Evolutionary conservation across 768 basidiomycete genomes (phyloP), one percentile per base, ranked within the genome.

Genomic region (Leccinellum albellum): DNA sequence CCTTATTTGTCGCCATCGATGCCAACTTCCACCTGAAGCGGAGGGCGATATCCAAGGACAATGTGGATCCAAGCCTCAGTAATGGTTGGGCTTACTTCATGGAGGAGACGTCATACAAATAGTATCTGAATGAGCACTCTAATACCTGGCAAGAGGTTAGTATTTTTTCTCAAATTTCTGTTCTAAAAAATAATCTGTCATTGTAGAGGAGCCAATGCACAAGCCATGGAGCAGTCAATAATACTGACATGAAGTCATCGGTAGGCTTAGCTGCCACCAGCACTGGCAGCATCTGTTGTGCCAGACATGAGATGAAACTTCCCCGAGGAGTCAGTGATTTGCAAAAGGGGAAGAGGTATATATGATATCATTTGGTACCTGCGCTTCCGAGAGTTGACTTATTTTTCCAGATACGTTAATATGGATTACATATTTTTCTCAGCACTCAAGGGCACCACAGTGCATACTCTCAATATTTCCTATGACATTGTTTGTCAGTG

Each of bases 301-400:
- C 54, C 0, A 2, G 37, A 9, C 58, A 59, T 9, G 35, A 55
- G 10, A 55, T 59, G 20, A 70, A 66, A 45, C 31, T 61, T 7
- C 62, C 59, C 1, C 29, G 56, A 12, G 61, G 56, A 0, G 40
- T 68, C 0, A 64, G 50, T 1, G 59, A 68, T 24, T 28, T 67
- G 3, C 64, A 65, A 54, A 61, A 63, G 20, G 64, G 66, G 2
- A 55, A 66, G 51, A 6, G 21, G n/a, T 44, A 37, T 37, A n/a
- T 42, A n/a, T 42, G n/a, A 42, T 42, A 42, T 20, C 40, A 14
- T 20, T 42, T 35, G 13, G 33, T 35, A 35, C 33, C 33, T 14
- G 33, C 2, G 14, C 33, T 35, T 35, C 33, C 33, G 6, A 13
- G 12, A 14, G 33, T 35, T 35, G 33, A 35, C 33, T 35, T 35